Evolutionary conservation across 805 yeast species (phyloP).

Genomic region (Lachancea kluyveri): DNA sequence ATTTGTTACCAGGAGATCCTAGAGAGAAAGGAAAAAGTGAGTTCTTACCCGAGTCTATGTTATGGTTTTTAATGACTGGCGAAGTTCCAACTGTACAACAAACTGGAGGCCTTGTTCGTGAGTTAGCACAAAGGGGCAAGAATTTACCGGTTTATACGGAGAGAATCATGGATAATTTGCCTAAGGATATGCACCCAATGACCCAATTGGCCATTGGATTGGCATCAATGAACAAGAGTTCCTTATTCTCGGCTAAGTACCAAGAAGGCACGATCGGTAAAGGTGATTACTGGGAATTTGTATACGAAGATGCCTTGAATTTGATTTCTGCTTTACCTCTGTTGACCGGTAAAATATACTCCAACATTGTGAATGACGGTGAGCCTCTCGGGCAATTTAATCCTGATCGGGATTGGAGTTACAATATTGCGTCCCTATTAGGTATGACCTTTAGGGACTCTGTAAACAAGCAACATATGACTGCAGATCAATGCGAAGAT

Average conservation of each 20-base stretch:
- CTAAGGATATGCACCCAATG: constrained; percentile 74
- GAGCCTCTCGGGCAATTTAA: constrained; percentile 47
- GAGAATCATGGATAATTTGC: constrained; percentile 56
- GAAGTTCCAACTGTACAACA: constrained; percentile 59
- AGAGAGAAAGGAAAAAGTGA: constrained; percentile 44
- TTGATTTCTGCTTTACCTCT: constrained; percentile 70
- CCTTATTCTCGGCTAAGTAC: constrained; percentile 66
- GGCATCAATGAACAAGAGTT: constrained; percentile 64
- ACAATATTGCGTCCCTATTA: constrained; percentile 58
- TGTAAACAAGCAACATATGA: constrained; percentile 24
- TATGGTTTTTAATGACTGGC: constrained; percentile 75
- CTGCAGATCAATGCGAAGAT: constrained; percentile 40
- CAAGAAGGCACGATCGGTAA: constrained; percentile 60
- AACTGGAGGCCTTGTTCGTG: constrained; percentile 48
- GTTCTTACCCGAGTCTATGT: constrained; percentile 70
- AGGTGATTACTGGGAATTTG: constrained; percentile 67
- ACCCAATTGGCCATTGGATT: constrained; percentile 75
- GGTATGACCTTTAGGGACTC: constrained; percentile 45
- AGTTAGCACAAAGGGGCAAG: constrained; percentile 53
- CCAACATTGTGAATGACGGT: constrained; percentile 52
- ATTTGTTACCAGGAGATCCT: constrained; percentile 42
- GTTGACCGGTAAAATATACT: constrained; percentile 69
- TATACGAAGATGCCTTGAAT: constrained; percentile 63
- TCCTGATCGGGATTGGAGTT: constrained; percentile 59
- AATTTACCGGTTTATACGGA: constrained; percentile 59